Conservation (phyloP, 1,284 basidiomycete species). For the Thelephora terrestris region DNA sequence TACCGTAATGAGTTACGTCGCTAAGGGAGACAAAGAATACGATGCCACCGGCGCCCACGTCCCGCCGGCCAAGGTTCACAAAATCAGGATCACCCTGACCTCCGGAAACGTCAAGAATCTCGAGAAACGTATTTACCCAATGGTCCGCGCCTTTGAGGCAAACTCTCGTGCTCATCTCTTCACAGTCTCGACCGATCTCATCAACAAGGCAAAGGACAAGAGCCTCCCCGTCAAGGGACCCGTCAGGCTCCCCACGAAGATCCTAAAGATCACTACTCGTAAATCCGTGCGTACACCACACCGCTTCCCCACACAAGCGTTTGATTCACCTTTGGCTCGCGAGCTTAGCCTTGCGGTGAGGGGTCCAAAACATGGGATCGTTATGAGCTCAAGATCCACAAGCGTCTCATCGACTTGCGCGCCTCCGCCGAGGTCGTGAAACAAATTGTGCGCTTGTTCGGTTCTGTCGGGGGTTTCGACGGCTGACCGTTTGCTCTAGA, state of each 20-base stretch:
- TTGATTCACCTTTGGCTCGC: not conserved
- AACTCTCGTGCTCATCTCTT: constrained; percentile 4
- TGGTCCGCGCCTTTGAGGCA: constrained; percentile 12
- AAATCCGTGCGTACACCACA: constrained; percentile 71
- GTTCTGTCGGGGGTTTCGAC: not conserved
- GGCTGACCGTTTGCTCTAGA: constrained; percentile 39
- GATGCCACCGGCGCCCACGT: constrained; percentile 84
- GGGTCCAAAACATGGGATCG: constrained; percentile 99
- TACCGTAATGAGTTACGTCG: constrained; percentile 96
- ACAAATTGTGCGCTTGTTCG: constrained; percentile 79
- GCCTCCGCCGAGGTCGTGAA: constrained; percentile 99
- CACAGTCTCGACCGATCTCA: constrained; percentile 88
- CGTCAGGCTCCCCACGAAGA: constrained; percentile 97
- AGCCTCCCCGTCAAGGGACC: constrained; percentile 99
- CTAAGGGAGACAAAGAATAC: constrained; percentile 98
- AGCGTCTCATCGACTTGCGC: constrained; percentile 98
- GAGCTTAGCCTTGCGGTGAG: constrained; percentile 94
- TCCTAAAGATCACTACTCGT: constrained; percentile 97
- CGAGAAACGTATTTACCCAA: constrained; percentile 74
- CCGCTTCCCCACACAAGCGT: not conserved
- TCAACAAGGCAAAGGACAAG: constrained; percentile 99
- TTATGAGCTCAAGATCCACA: constrained; percentile 99
- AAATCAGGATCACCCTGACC: constrained; percentile 99
- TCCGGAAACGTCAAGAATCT: constrained; percentile 97
- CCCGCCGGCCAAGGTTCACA: constrained; percentile 90